A percentile compares a stretch with the other conserved stretches of the same genome.
phyloP scores from a whole-genome alignment of 1,139 yeast species.

The Blastobotrys buckinghamii region DNA sequence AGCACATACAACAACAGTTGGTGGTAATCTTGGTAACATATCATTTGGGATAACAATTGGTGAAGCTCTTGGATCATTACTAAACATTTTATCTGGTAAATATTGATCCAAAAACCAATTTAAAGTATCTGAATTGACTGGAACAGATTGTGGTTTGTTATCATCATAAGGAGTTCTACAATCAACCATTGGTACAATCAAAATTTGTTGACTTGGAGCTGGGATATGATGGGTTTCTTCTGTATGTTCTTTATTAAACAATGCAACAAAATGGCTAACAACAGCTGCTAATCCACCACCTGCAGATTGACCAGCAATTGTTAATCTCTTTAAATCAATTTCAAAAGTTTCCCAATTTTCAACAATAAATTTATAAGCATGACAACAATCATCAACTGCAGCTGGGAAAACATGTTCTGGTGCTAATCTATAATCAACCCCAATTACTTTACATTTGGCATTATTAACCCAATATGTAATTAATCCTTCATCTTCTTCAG shows the following conservation, averaged over 20 bases:
- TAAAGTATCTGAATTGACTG: background rate
- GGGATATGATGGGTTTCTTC: conserved; percentile 27
- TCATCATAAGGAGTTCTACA: conserved; percentile 24
- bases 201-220: conserved; percentile 37
- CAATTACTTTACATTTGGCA: conserved; percentile 18
- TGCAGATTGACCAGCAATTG: conserved; percentile 45
- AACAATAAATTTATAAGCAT: conserved; percentile 27
- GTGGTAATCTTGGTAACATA: conserved; percentile 6
- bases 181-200: conserved; percentile 37
- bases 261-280: conserved; percentile 31
- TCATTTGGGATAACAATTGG: conserved; percentile 8
- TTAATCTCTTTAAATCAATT: conserved; percentile 35
- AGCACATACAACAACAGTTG: conserved; percentile 7
- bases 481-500: background rate
- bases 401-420: conserved; percentile 48
- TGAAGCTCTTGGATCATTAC: conserved; percentile 8
- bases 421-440: conserved; percentile 42
- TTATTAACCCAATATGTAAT: conserved; percentile 26
- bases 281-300: conserved; percentile 46
- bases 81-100: background rate
- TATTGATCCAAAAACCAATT: conserved; percentile 6
- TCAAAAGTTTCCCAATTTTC: conserved; percentile 24
- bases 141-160: background rate
- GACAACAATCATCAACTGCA: conserved; percentile 43
- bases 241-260: conserved; percentile 24